Evolutionary conservation across 73 alveolate species (phyloP).

Genomic region (Tetrahymena thermophila): DNA sequence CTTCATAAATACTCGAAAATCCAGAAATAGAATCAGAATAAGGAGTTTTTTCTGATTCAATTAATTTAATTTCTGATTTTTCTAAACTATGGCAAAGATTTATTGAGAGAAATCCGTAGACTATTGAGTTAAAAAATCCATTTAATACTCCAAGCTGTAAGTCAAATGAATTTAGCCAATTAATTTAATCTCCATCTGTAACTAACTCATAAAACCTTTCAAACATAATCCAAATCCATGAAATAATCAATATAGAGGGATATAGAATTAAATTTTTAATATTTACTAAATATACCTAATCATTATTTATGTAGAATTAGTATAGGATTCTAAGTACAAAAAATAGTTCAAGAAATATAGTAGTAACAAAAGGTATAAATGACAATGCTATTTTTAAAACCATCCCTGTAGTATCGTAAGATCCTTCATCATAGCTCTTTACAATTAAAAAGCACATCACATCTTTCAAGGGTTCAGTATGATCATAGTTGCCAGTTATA

Average conservation of each 20-base stretch:
- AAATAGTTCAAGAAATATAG: not conserved
- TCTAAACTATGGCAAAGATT: not conserved
- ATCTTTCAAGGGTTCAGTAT: not conserved
- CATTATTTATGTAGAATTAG: not conserved
- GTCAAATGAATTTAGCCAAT: not conserved
- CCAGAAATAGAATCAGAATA: not conserved
- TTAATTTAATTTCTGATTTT: not conserved
- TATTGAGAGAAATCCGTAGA: not conserved
- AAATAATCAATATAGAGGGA: not conserved
- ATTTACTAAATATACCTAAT: not conserved
- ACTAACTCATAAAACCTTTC: not conserved
- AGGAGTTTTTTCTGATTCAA: not conserved
- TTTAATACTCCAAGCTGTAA: not conserved
- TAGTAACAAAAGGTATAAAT: not conserved
- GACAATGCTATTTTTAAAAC: not conserved
- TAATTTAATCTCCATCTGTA: not conserved
- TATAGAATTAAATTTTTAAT: not conserved
- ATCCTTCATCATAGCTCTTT: not conserved
- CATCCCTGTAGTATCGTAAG: not conserved
- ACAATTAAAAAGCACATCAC: not conserved
- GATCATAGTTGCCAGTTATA: not conserved
- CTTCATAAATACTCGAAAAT: not conserved
- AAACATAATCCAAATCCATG: not conserved
- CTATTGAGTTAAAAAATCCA: not conserved
- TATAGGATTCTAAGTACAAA: not conserved